A percentile compares a stretch with the other conserved stretches of the same genome.
Evolutionary conservation across 2,329 filamentous ascomycete species (phyloP).

Genomic region (Incumbomyces lentus): DNA sequence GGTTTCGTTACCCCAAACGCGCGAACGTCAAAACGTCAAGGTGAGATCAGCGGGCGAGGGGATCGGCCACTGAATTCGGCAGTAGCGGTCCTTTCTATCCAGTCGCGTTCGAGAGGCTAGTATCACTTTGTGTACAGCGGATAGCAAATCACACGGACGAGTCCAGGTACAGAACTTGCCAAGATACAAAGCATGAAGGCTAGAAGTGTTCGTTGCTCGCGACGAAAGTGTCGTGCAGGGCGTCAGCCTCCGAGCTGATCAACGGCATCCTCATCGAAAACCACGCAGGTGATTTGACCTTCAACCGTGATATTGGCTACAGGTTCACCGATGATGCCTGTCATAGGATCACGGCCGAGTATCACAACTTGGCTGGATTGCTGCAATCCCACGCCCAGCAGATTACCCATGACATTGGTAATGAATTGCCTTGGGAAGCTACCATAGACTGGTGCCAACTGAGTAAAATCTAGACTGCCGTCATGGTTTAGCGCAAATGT

Average conservation of each 20-base stretch:
- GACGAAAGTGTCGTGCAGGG: too few relatives aligned
- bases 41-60: too few relatives aligned
- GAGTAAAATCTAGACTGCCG: conserved; percentile 47
- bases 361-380: conserved; percentile 50
- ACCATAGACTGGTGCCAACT: conserved; percentile 55
- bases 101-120: too few relatives aligned
- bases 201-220: too few relatives aligned
- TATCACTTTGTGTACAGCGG: too few relatives aligned
- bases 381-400: conserved; percentile 59
- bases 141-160: too few relatives aligned
- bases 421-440: conserved; percentile 56
- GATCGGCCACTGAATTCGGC: too few relatives aligned
- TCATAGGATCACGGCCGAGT: conserved; percentile 48
- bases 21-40: too few relatives aligned
- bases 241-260: not conserved
- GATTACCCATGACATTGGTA: conserved; percentile 52
- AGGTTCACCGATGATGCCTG: conserved; percentile 47
- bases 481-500: conserved; percentile 48
- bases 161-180: too few relatives aligned
- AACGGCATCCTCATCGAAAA: conserved; percentile 23
- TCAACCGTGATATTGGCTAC: conserved; percentile 24
- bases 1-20: too few relatives aligned
- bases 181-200: too few relatives aligned
- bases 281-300: conserved; percentile 27
- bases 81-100: too few relatives aligned